Evolutionary conservation across 108 stramenopile genomes (phyloP), one percentile per base, ranked within the genome.

Genomic region (Pseudonitzschia delicatissima): DNA sequence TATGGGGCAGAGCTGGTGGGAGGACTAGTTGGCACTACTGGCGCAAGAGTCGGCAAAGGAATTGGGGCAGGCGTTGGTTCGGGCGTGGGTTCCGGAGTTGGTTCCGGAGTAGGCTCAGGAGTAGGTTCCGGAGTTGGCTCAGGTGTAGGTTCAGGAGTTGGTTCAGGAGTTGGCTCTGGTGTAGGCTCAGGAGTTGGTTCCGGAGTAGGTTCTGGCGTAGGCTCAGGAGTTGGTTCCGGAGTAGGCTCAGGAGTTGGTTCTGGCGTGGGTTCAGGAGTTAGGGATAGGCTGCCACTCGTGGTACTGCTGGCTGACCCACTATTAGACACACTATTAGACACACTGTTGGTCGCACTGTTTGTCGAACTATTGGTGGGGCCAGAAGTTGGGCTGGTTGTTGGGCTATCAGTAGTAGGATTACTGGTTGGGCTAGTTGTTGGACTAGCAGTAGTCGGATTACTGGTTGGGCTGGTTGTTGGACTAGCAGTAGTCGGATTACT

Each of bases 351-450:
- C 11, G 25, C 15, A 51, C 0, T 1, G 50, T 26, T 18, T 51
- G 50, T 51, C 25, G 50, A n/a, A 51, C 11, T 9, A n/a, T 11
- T 51, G 9, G 50, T 51, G 12, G 50, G 50, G 18, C 18, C 50
- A 20, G 25, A n/a, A n/a, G 23, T 51, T 25, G 50, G 50, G 17
- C 18, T 26, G 18, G 23, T 12, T 51, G 50, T 25, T 26, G 50
- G 50, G 9, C 49, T 50, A 50, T 13, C 28, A 31, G 57, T 26
- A 17, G 57, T 57, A 34, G 28, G 25, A 8, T 6, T 57, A 17
- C 57, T 34, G 8, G 57, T 49, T 49, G 48, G 48, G 48, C 48
- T 49, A 49, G 20, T 20, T 9, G 48, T 21, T 23, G 48, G 48
- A 7, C 48, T 20, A 0, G 48, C 13, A 20, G 20, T 20, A 21